These are phyloP conservation scores for Chaetomiaceae sp. DNA, from an alignment of 2,329 filamentous ascomycete species.

Conservation along the genomic window DNA sequence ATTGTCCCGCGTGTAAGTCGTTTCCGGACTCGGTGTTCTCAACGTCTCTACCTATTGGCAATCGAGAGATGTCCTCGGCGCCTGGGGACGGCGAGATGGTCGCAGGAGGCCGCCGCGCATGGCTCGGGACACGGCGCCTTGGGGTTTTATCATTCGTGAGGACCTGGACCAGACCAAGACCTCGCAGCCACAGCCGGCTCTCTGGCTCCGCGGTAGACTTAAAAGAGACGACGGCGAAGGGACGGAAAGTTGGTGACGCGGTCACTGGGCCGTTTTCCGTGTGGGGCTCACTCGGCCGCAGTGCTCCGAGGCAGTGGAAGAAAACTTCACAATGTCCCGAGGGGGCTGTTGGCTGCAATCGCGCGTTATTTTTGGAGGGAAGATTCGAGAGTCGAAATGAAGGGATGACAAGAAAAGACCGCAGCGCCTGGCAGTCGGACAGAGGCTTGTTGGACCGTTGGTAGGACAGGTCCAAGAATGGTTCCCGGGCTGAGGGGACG, in stretches of 20 bases:
- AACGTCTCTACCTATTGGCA: background rate
- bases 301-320: slow-evolving; percentile 11
- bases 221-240: background rate
- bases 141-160: background rate
- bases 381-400: slow-evolving; percentile 1
- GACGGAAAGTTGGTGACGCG: background rate
- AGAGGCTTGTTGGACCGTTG: background rate
- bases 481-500: background rate
- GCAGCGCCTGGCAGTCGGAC: background rate
- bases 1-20: background rate
- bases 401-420: background rate
- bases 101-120: background rate
- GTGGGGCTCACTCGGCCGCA: slow-evolving; percentile 12
- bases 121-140: background rate
- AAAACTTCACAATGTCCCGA: background rate
- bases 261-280: background rate
- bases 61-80: background rate
- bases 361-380: slow-evolving; percentile 13
- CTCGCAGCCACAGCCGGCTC: background rate
- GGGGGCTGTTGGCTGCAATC: slow-evolving; percentile 13
- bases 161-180: background rate
- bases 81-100: background rate
- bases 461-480: background rate
- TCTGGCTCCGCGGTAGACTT: slow-evolving; percentile 3
- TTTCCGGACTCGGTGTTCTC: background rate